phyloP scores from a whole-genome alignment of 1,284 basidiomycete species.

The Heterobasidion parviporum region DNA sequence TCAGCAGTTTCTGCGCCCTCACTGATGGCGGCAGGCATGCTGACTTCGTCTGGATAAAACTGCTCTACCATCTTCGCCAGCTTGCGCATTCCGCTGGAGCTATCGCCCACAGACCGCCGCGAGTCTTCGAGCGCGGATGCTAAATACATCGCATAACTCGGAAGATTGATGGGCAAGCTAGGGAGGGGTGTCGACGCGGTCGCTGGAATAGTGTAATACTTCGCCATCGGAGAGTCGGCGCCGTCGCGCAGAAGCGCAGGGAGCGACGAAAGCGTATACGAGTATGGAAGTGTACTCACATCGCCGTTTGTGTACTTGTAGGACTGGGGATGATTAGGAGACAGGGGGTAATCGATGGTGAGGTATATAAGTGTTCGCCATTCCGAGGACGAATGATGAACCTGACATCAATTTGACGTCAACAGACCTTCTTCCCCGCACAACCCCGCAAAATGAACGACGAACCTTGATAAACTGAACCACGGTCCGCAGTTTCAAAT shows the following conservation, averaged over 20 bases:
- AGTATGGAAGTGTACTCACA: constrained; percentile 58
- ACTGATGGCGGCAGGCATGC: constrained; percentile 15
- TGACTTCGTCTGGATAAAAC: constrained; percentile 47
- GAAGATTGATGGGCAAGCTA: constrained; percentile 62
- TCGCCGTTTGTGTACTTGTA: constrained; percentile 48
- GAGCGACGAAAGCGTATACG: constrained; percentile 51
- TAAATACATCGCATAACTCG: constrained; percentile 65
- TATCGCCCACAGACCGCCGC: constrained; percentile 48
- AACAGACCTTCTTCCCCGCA: background rate
- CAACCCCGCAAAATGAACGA: background rate
- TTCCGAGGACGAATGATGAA: constrained; percentile 44
- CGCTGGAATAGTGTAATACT: constrained; percentile 61
- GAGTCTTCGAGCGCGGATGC: constrained; percentile 63
- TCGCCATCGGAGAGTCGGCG: constrained; percentile 52
- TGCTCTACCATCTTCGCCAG: constrained; percentile 56
- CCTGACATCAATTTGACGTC: constrained; percentile 24
- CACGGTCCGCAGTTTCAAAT: constrained; percentile 59
- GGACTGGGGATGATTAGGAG: constrained; percentile 32
- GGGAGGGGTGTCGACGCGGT: constrained; percentile 53
- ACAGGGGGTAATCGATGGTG: constrained; percentile 59
- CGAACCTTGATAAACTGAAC: constrained; percentile 68
- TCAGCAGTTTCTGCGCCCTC: constrained; percentile 26
- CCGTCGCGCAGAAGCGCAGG: constrained; percentile 56
- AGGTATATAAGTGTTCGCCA: constrained; percentile 73
- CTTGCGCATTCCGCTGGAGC: constrained; percentile 49